Evolutionary conservation across 169 alveolate species (phyloP).

Genomic region (Cryptosporidium canis): DNA sequence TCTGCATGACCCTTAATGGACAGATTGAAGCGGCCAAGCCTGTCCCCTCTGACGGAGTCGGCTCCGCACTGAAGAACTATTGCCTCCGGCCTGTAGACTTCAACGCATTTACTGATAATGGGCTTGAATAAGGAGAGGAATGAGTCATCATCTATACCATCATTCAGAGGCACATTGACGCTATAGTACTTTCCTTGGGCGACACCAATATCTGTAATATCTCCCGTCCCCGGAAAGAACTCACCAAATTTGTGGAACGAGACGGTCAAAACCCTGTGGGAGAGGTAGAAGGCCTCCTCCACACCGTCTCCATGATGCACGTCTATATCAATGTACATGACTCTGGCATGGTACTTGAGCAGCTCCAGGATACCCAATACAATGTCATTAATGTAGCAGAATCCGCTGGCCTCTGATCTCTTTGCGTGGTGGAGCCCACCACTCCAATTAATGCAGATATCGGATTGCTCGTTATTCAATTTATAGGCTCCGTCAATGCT

Average conservation of each 20-base stretch:
- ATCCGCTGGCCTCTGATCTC: conserved; percentile 97
- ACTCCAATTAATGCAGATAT: conserved; percentile 97
- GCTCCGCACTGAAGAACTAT: conserved; percentile 99
- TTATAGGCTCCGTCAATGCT: conserved; percentile 95
- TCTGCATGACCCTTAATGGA: conserved; percentile 98
- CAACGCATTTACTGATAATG: conserved; percentile 93
- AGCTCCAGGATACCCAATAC: conserved; percentile 96
- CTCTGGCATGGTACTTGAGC: conserved; percentile 97
- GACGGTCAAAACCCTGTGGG: conserved; percentile 98
- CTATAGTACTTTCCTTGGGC: conserved; percentile 93
- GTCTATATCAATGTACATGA: conserved; percentile 98
- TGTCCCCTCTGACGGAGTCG: conserved; percentile 95
- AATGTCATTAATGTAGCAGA: conserved; percentile 98
- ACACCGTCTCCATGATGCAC: conserved; percentile 99
- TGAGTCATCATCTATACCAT: conserved; percentile 96
- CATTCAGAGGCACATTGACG: conserved; percentile 97
- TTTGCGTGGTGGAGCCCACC: conserved; percentile 99
- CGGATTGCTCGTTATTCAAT: conserved; percentile 93
- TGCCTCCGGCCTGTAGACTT: conserved; percentile 96
- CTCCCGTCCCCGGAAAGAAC: conserved; percentile 99
- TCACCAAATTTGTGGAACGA: conserved; percentile 99
- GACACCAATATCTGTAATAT: conserved; percentile 95
- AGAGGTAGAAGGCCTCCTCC: conserved; percentile 97
- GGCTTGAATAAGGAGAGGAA: conserved; percentile 92
- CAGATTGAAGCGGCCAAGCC: conserved; percentile 96